Conservation (phyloP, 2,329 filamentous ascomycete species). For the Orbilia blumenaviensis region DNA sequence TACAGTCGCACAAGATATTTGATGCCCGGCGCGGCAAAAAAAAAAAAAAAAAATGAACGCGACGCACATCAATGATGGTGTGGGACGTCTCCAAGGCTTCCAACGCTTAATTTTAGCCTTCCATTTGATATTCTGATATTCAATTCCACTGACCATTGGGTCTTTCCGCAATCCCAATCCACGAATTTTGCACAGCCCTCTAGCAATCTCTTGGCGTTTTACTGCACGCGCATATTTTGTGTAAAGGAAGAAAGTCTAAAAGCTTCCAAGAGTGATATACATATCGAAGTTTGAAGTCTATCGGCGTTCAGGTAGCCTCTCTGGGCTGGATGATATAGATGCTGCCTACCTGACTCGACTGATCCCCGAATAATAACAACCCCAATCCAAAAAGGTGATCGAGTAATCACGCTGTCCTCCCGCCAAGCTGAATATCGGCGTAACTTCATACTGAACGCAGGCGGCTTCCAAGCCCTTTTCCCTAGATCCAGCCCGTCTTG, state of each 20-base stretch:
- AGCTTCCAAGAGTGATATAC: background rate
- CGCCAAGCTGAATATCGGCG: slow-evolving; percentile 19
- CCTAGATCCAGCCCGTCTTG: slow-evolving; percentile 15
- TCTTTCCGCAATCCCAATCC: background rate
- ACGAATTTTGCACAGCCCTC: slow-evolving; percentile 2
- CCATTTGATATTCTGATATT: slow-evolving; percentile 8
- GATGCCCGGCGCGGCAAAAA: slow-evolving; percentile 12
- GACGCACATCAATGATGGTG: background rate
- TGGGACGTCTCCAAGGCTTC: background rate
- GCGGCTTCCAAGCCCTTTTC: background rate
- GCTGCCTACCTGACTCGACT: slow-evolving; percentile 6
- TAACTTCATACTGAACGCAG: slow-evolving; percentile 31
- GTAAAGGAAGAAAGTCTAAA: background rate
- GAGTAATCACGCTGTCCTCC: background rate
- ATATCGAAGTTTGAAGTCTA: background rate
- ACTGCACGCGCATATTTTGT: background rate
- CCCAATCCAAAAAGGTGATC: background rate
- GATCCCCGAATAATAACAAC: background rate
- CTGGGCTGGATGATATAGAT: background rate
- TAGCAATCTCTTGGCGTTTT: background rate
- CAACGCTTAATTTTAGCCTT: slow-evolving; percentile 6
- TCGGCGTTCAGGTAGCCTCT: background rate
- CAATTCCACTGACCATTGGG: slow-evolving; percentile 25
- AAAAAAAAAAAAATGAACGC: background rate
- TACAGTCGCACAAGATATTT: slow-evolving; percentile 11